Evolutionary conservation across 164 flowering plant species (phyloP).

Genomic region (Umbilicus rupestris): DNA sequence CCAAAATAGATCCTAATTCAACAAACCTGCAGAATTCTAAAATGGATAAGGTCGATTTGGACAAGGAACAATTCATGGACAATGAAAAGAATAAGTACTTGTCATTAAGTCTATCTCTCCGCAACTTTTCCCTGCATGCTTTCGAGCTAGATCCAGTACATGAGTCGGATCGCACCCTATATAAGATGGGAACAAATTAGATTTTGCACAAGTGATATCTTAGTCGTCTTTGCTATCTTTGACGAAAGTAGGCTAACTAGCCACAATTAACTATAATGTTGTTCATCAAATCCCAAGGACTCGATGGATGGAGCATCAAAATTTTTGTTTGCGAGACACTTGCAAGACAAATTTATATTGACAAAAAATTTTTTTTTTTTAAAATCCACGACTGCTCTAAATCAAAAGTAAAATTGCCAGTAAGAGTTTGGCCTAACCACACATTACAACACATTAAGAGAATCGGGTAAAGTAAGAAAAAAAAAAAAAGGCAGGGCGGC

Average conservation of each 20-base stretch:
- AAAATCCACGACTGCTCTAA: too few species aligned
- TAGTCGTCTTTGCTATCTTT: not conserved
- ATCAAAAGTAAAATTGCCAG: too few species aligned
- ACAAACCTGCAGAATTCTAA: slow-evolving; percentile 42
- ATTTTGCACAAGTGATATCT: not conserved
- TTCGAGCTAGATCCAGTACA: slow-evolving; percentile 42
- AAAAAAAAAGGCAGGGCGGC: too few species aligned
- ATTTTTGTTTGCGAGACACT: too few species aligned
- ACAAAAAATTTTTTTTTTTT: too few species aligned
- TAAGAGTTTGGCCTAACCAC: too few species aligned
- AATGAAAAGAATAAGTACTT: slow-evolving; percentile 25
- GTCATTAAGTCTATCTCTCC: slow-evolving; percentile 56
- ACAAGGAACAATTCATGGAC: slow-evolving; percentile 4
- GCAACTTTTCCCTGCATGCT: slow-evolving; percentile 55
- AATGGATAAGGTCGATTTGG: not conserved
- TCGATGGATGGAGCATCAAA: too few species aligned
- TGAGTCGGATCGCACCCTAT: slow-evolving; percentile 44
- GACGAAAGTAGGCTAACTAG: not conserved
- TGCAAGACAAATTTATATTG: too few species aligned
- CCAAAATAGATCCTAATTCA: slow-evolving; percentile 69
- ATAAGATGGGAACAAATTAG: not conserved
- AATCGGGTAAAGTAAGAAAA: too few species aligned
- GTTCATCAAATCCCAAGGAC: not conserved
- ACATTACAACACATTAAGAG: too few species aligned
- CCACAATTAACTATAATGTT: not conserved